phyloP scores from a whole-genome alignment of 768 basidiomycete species.

The Daedalea quercina region DNA sequence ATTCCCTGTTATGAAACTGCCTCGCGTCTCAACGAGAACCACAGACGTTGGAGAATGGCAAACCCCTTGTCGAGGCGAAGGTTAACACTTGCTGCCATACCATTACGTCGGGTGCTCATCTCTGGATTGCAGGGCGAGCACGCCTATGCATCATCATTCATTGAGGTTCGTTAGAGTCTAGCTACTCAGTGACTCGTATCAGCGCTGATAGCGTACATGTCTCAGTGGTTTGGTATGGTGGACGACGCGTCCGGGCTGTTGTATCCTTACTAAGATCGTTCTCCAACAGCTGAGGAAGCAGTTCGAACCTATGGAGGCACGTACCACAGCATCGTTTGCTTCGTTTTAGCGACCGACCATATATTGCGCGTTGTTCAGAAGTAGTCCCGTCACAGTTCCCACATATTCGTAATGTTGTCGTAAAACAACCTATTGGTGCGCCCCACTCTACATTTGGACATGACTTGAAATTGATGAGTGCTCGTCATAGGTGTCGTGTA shows the following conservation, averaged over 20 bases:
- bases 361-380: slow-evolving; percentile 36
- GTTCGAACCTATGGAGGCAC: slow-evolving; percentile 85
- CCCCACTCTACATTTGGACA: background rate
- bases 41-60: slow-evolving; percentile 94
- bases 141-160: slow-evolving; percentile 75
- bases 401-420: slow-evolving; percentile 73
- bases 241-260: background rate
- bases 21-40: background rate
- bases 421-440: slow-evolving; percentile 89
- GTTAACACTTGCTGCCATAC: slow-evolving; percentile 33
- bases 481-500: slow-evolving; percentile 39
- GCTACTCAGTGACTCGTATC: slow-evolving; percentile 11
- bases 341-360: background rate
- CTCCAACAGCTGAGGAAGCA: slow-evolving; percentile 75
- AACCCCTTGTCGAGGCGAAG: slow-evolving; percentile 79
- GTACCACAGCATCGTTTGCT: slow-evolving; percentile 8
- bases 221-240: slow-evolving; percentile 78
- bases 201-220: background rate
- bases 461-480: background rate
- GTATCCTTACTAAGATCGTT: background rate
- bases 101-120: background rate
- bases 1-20: background rate
- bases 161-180: slow-evolving; percentile 62
- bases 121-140: slow-evolving; percentile 60
- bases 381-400: slow-evolving; percentile 73